Evolutionary conservation across 495 filamentous ascomycete species (phyloP), one percentile per base, ranked within the genome.

Genomic region (Xylaria telfairii): DNA sequence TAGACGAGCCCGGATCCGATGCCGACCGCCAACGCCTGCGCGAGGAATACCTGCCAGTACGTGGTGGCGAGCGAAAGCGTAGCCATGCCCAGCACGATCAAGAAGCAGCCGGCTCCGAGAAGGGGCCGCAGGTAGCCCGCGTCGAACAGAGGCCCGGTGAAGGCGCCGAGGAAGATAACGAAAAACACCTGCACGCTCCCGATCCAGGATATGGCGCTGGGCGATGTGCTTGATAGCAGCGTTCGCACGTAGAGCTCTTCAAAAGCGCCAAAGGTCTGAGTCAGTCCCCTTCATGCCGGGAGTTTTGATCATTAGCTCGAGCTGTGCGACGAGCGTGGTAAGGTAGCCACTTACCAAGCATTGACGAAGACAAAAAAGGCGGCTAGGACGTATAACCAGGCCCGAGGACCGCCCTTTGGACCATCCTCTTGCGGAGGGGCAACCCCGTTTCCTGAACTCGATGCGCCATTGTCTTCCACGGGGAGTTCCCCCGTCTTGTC

Each of bases 131-230:
- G 51, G 64, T 78, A 79, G 15, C 81, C 81, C 3, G 77, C 78
- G 51, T 83, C 81, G 9, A 78, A 75, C 12, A 79, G 74, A 1
- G 79, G 64, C 3, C 81, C 81, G 24, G 81, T 78, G 51, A 80
- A 46, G 21, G 75, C 75, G 73, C 81, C 81, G 39, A 77, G 67
- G 21, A 67, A 69, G 60, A 80, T 79, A 54, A 79, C 73, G 24
- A 83, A 74, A 63, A 82, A 82, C 26, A 75, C 70, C 65, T 82
- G 81, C 8, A 81, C 26, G 17, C 77, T 81, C 32, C 81, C 81
- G 46, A 82, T 80, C 81, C 80, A 83, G 0, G 79, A 80, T 10
- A 83, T 74, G 24, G 78, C 76, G 0, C 78, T 65, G 9, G 80
- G 72, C 12, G 81, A 77, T 2, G 80, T 71, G 26, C 69, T 49